Base-by-base conservation (phyloP, 257 asterid species). In the Solanum paucissectum region DNA sequence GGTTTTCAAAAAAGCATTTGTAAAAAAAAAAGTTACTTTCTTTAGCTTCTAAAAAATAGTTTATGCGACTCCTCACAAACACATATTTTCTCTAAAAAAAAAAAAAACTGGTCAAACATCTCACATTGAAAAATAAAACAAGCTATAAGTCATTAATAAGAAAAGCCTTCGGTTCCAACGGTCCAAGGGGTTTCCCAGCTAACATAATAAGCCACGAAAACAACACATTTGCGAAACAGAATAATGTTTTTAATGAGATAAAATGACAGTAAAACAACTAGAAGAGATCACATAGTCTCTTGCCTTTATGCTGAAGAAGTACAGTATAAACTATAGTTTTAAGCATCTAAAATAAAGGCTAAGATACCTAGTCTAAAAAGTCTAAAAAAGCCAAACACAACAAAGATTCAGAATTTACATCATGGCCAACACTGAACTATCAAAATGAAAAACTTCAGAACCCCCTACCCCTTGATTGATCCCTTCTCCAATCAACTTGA, bases 391-490 rank as follows among this genome's bases (percentile, higher is more conserved):
- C 25, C 83, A 23, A 46, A 32, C 49, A 71, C 33, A 29, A 32
- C 20, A 12, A 32, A 37, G 69, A 29, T 49, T 33, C 69, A 49
- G 42, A 49, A 82, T 86, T 36, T 86, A 86, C 88, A 86, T 74
- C 88, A 86, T 29, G 55, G 14, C 68, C 29, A 10, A 1, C 44
- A 29, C 37, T 21, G 8, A 32, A 81, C 69, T 37, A 32, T 9
- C 27, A 55, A 73, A 46, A 37, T 27, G 46, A 69, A 64, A 44
- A 32, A 10, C 49, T 73, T 86, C 88, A 92, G 16, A 85, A 88
- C 6, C 91, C 92, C 89, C 91, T 89, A 86, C 64, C 86, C 62
- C 89, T 88, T 3, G 90, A 75, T 40, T 52, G 38, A 75, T 88
- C 90, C 34, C 83, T 88, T 55, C 87, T 86, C 87, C 87, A 86